Base-by-base conservation (phyloP, 805 yeast genomes). In the Lachancea waltii region DNA sequence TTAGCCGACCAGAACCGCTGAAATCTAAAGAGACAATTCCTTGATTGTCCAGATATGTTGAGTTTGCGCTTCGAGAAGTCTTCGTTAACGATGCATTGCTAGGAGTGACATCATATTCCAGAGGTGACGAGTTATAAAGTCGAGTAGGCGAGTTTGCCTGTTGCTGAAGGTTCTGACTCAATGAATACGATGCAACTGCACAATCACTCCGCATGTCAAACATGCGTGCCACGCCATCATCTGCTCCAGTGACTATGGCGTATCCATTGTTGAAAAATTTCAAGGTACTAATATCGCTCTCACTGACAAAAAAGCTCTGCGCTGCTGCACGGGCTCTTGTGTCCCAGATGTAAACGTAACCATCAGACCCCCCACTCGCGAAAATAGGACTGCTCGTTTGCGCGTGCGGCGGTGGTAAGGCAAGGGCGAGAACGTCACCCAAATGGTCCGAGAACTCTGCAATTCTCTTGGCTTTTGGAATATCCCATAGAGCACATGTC, bases 131-230 rank as follows among this genome's bases (percentile, higher is more conserved):
- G 17, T 55, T 33, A 37, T 48, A 47, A 10, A 28, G 38, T 16
- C 25, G 27, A 17, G 24, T 40, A 7, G 45, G 42, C 5, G 32
- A 21, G 28, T 36, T 26, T 13, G 24, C 35, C 25, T 39, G 30
- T 18, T 44, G 42, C 31, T 50, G 43, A 35, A 21, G 54, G 36
- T 42, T 46, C 14, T 49, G 42, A 7, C 44, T 24, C 14, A 67
- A 40, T 1, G 62, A 60, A 56, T 77, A 85, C 13, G 50, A 56
- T 7, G 76, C 69, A 30, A 86, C 53, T 45, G 74, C 79, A 45
- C 92, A 76, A 54, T 84, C 95, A 1, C 87, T 69, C 45, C 96
- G 68, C 31, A 85, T 58, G 56, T 87, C 97, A 58, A 75, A 82
- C 39, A 85, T 60, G 42, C 83, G 69, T 18, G 84, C 65, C 0